Conservation (phyloP, 257 asterid genomes). For the Gentiana dahurica region DNA sequence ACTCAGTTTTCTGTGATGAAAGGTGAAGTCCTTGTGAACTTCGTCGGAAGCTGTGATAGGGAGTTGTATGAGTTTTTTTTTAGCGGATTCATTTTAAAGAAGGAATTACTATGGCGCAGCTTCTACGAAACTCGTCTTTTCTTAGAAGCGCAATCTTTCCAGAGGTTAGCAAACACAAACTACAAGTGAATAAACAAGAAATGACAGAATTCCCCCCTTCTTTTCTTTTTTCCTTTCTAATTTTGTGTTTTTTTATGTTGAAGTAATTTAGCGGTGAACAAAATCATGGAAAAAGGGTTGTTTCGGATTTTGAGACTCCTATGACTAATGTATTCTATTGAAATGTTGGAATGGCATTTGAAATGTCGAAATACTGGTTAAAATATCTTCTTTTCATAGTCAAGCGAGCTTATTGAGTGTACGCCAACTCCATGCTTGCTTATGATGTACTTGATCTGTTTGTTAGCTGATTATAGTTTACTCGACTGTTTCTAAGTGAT, state of each 20-base stretch:
- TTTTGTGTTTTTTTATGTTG: background rate
- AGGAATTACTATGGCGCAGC: constrained; percentile 38
- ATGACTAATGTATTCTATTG: too few relatives aligned
- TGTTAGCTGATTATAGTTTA: too few relatives aligned
- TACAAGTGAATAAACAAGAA: background rate
- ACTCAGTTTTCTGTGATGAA: constrained; percentile 9
- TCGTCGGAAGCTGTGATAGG: background rate
- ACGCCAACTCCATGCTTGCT: too few relatives aligned
- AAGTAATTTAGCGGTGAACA: too few relatives aligned
- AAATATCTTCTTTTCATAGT: too few relatives aligned
- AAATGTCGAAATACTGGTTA: too few relatives aligned
- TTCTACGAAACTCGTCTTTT: constrained; percentile 36
- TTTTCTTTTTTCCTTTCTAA: background rate
- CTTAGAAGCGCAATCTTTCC: constrained; percentile 34
- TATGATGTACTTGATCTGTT: too few relatives aligned
- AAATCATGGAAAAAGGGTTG: too few relatives aligned
- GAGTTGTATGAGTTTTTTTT: background rate
- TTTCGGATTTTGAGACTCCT: too few relatives aligned
- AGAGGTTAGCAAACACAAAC: constrained; percentile 11
- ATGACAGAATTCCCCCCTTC: background rate
- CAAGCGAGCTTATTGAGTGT: too few relatives aligned
- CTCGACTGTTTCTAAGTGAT: too few relatives aligned
- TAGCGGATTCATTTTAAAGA: background rate
- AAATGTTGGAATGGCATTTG: too few relatives aligned
- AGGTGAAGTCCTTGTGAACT: background rate